A percentile compares a stretch with the other conserved stretches of the same genome.
These are phyloP conservation scores for Circinella umbellata DNA, from an alignment of 371 early-diverging fungal species.

Conservation along the genomic window DNA sequence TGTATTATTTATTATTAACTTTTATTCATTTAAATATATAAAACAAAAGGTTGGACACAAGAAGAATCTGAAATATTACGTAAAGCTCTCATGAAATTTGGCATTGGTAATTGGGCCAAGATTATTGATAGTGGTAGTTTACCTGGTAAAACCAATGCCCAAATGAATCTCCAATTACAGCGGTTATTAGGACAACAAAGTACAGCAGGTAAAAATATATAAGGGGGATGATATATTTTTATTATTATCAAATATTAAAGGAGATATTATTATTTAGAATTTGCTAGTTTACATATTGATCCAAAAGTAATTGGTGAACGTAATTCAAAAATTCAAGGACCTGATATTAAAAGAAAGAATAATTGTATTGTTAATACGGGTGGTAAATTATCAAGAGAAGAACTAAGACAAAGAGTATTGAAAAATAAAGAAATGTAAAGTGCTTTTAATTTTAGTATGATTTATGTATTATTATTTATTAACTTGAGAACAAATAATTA, in stretches of 20 bases:
- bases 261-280: slow-evolving; percentile 59
- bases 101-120: slow-evolving; percentile 94
- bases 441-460: not conserved
- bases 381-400: slow-evolving; percentile 75
- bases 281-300: slow-evolving; percentile 90
- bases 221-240: not conserved
- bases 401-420: slow-evolving; percentile 66
- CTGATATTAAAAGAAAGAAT: slow-evolving; percentile 86
- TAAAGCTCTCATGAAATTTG: slow-evolving; percentile 86
- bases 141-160: slow-evolving; percentile 92
- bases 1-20: no score
- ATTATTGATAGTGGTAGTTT: slow-evolving; percentile 85
- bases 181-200: slow-evolving; percentile 93
- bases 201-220: slow-evolving; percentile 70
- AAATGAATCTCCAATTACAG: slow-evolving; percentile 93
- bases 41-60: slow-evolving; percentile 78
- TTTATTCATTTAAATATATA: no score
- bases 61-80: slow-evolving; percentile 84
- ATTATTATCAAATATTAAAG: not conserved
- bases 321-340: slow-evolving; percentile 81
- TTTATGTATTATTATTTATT: not conserved
- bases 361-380: slow-evolving; percentile 91
- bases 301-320: slow-evolving; percentile 81
- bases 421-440: slow-evolving; percentile 76
- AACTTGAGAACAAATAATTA: not conserved